Base-by-base conservation (phyloP, 805 yeast genomes). In the Komagataella mondaviorum region DNA sequence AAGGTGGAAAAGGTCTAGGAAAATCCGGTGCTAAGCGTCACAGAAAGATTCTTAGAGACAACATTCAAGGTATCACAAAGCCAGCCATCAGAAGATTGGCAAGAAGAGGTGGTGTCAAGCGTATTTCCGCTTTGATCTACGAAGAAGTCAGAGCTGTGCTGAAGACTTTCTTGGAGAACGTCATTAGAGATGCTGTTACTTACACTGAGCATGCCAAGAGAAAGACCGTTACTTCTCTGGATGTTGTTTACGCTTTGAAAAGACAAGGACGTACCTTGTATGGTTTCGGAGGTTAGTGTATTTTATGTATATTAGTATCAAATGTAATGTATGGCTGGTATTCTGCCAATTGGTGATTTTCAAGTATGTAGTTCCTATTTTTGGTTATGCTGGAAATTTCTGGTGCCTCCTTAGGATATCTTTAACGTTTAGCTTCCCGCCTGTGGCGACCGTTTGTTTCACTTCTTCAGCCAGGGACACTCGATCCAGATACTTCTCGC, bases 91-190 rank as follows among this genome's bases (percentile, higher is more conserved):
- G 99, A 81, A 91, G 99, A 88, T 85, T 91, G 67, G 99, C 99
- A 51, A 91, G 99, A 85, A 89, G 99, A 88, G 99, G 99, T 79
- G 99, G 99, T 90, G 99, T 91, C 70, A 91, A 91, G 85, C 96
- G 99, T 87, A 91, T 91, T 68, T 91, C 98, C 58, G 98, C 96
- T 72, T 79, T 90, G 71, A 91, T 91, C 72, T 91, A 91, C 80
- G 99, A 91, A 77, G 97, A 91, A 79, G 96, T 93, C 69, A 89
- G 99, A 81, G 90, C 85, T 63, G 97, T 93, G 62, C 80, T 91
- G 62, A 90, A 90, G 78, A 79, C 96, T 53, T 91, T 91, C 85
- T 82, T 91, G 71, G 96, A 88, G 76, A 84, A 87, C 69, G 96
- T 93, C 63, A 91, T 91, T 77, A 88, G 97, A 81, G 98, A 93